Conservation (phyloP, 2,329 filamentous ascomycete genomes). For the Aureobasidium sp. region DNA sequence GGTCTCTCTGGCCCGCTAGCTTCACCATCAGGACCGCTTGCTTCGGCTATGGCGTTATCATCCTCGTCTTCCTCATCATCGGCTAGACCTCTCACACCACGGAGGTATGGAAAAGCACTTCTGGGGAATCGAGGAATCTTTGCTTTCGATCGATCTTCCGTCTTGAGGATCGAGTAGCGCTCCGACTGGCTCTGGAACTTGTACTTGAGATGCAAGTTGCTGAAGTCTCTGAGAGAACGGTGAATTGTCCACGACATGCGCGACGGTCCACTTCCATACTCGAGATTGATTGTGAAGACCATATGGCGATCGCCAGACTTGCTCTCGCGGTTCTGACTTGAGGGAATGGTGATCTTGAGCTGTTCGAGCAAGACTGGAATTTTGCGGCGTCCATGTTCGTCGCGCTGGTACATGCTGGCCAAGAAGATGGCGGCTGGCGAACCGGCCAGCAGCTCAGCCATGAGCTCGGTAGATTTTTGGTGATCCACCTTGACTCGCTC, state of each 20-base stretch:
- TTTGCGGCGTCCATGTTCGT: conserved; percentile 90
- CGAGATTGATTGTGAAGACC: conserved; percentile 83
- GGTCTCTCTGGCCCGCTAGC: conserved; percentile 60
- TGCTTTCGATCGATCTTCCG: conserved; percentile 58
- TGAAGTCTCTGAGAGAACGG: conserved; percentile 79
- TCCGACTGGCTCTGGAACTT: conserved; percentile 79
- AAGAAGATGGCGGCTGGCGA: conserved; percentile 89
- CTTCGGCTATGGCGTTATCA: conserved; percentile 45
- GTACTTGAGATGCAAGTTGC: conserved; percentile 89
- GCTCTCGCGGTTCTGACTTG: conserved; percentile 65
- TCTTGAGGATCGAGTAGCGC: conserved; percentile 65
- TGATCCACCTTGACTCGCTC: conserved; percentile 82
- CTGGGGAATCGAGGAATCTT: conserved; percentile 87
- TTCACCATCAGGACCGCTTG: conserved; percentile 55
- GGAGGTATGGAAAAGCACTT: conserved; percentile 82
- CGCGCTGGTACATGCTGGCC: conserved; percentile 94
- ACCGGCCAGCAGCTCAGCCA: conserved; percentile 88
- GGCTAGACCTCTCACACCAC: conserved; percentile 53
- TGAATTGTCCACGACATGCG: conserved; percentile 95
- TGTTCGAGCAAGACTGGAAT: conserved; percentile 95
- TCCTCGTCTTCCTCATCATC: conserved; percentile 70
- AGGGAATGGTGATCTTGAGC: conserved; percentile 77
- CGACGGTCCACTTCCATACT: conserved; percentile 92
- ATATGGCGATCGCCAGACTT: conserved; percentile 60
- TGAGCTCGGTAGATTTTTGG: conserved; percentile 89